Percentiles rank a stretch among this genome's conserved stretches.
phyloP scores from a whole-genome alignment of 2,329 filamentous ascomycete species.

The Cordyceps pruinosa region DNA sequence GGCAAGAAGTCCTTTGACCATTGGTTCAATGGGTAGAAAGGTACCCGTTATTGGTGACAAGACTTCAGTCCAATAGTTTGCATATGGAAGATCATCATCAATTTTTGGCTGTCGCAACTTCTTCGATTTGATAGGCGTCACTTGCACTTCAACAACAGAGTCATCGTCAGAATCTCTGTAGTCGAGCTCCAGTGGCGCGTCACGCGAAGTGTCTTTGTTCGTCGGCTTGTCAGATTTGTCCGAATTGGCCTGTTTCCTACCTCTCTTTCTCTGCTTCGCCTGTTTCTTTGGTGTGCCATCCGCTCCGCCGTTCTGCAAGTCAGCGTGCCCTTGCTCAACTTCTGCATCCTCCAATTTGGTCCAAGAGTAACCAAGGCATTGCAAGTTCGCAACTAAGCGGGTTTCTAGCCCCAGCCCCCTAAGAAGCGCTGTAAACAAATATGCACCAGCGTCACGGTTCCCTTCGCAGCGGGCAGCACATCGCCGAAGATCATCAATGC shows the following conservation, averaged over 20 bases:
- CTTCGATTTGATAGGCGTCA: slow-evolving; percentile 33
- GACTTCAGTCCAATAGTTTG: slow-evolving; percentile 90
- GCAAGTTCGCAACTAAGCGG: slow-evolving; percentile 75
- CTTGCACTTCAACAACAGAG: slow-evolving; percentile 49
- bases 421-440: slow-evolving; percentile 81
- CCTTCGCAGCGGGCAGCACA: slow-evolving; percentile 66
- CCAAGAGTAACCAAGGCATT: slow-evolving; percentile 85
- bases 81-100: slow-evolving; percentile 72
- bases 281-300: slow-evolving; percentile 19
- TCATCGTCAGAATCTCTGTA: slow-evolving; percentile 49
- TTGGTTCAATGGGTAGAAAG: slow-evolving; percentile 71
- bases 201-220: slow-evolving; percentile 29
- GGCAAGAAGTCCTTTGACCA: slow-evolving; percentile 62
- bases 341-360: slow-evolving; percentile 77
- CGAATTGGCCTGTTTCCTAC: slow-evolving; percentile 16
- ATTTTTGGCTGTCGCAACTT: slow-evolving; percentile 41
- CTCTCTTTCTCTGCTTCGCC: slow-evolving; percentile 10
- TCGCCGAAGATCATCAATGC: slow-evolving; percentile 59
- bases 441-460: slow-evolving; percentile 79
- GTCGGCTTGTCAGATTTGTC: slow-evolving; percentile 12
- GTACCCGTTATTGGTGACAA: slow-evolving; percentile 74
- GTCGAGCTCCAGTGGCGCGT: slow-evolving; percentile 36
- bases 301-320: slow-evolving; percentile 15
- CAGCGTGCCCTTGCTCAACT: slow-evolving; percentile 25
- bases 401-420: slow-evolving; percentile 76